Evolutionary conservation across 108 stramenopile species (phyloP).

Genomic region (Tribonema minus): DNA sequence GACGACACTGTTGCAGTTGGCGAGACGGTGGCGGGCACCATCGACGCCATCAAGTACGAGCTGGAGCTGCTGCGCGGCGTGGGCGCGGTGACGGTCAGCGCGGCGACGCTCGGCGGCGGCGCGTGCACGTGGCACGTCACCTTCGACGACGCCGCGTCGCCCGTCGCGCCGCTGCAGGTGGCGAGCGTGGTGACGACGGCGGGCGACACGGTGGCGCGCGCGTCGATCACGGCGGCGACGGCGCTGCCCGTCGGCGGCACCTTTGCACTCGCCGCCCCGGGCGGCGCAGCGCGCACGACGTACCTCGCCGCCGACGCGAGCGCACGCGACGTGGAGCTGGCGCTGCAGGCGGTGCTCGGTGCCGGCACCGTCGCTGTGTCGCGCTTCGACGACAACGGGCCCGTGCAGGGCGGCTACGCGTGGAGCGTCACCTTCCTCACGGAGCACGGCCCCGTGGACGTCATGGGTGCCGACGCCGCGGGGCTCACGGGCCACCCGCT

Average conservation of each 20-base stretch:
- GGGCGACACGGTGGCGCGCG: not conserved
- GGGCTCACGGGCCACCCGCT: constrained; percentile 67
- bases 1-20: constrained; percentile 48
- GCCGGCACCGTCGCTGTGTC: constrained; percentile 65
- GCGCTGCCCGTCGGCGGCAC: constrained; percentile 57
- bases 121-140: constrained; percentile 66
- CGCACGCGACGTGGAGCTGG: constrained; percentile 56
- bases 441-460: constrained; percentile 61
- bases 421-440: constrained; percentile 72
- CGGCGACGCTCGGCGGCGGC: constrained; percentile 13
- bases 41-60: constrained; percentile 66
- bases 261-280: constrained; percentile 66
- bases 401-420: constrained; percentile 58
- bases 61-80: constrained; percentile 66
- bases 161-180: not conserved
- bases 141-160: constrained; percentile 54
- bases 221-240: not conserved
- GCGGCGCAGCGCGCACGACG: constrained; percentile 63
- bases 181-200: not conserved
- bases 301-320: constrained; percentile 66
- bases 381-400: constrained; percentile 61
- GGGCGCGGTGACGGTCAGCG: constrained; percentile 64
- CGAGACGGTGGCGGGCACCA: constrained; percentile 16
- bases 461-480: constrained; percentile 58
- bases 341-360: constrained; percentile 62